Conservation (phyloP, 2,329 filamentous ascomycete species). For the Colletotrichum sp. region DNA sequence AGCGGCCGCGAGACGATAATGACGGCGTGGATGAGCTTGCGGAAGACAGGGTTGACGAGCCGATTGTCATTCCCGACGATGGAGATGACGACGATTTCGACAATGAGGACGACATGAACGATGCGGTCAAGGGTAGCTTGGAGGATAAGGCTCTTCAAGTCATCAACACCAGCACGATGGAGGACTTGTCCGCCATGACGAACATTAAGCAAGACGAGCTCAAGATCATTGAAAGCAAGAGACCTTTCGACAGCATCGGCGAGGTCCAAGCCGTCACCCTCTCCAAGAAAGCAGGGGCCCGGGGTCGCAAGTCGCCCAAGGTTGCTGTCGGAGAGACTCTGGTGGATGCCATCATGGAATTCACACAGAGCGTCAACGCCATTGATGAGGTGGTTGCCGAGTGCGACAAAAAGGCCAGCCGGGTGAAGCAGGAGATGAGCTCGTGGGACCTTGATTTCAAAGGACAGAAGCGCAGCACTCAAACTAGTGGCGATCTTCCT, state of each 20-base stretch:
- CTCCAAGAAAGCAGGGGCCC: conserved; percentile 50
- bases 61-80: conserved; percentile 36
- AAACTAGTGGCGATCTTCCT: conserved; percentile 38
- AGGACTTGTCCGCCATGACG: conserved; percentile 83
- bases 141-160: conserved; percentile 69
- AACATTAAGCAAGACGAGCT: conserved; percentile 74
- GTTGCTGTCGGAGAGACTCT: conserved; percentile 58
- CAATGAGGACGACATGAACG: conserved; percentile 24
- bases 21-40: conserved; percentile 25
- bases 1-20: conserved; percentile 31
- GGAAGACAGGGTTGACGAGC: conserved; percentile 30
- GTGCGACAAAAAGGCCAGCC: conserved; percentile 75
- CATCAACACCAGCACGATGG: conserved; percentile 78
- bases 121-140: conserved; percentile 30
- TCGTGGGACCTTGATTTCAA: conserved; percentile 55
- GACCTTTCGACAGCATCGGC: conserved; percentile 74
- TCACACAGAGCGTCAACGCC: conserved; percentile 80
- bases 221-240: conserved; percentile 70
- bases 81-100: conserved; percentile 46
- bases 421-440: conserved; percentile 50
- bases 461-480: conserved; percentile 41
- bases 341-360: conserved; percentile 64
- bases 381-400: conserved; percentile 82
- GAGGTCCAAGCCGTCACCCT: conserved; percentile 70
- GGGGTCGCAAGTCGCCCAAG: conserved; percentile 43